Percentiles rank a stretch among this genome's conserved stretches.
Conservation (phyloP, 257 asterid genomes). For the Gentiana straminea region DNA sequence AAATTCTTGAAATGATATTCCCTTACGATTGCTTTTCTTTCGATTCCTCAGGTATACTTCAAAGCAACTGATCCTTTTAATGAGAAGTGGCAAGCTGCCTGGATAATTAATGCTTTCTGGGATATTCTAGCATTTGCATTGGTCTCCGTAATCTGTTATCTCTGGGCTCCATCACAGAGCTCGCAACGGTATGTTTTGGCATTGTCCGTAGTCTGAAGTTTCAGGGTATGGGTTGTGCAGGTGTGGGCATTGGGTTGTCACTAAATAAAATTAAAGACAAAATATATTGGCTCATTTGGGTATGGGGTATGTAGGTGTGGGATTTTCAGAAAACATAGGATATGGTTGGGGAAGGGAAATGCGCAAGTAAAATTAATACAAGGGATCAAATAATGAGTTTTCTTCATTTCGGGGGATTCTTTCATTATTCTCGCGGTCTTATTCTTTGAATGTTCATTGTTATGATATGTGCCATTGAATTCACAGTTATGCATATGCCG, state of each 20-base stretch:
- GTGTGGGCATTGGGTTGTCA: no score
- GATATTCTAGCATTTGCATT: constrained; percentile 72
- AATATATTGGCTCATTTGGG: no score
- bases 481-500: constrained; percentile 82
- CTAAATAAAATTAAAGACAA: no score
- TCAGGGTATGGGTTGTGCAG: no score
- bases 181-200: constrained; percentile 61
- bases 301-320: no score
- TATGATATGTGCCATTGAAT: constrained; percentile 3
- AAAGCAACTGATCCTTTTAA: constrained; percentile 97
- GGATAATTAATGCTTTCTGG: constrained; percentile 98
- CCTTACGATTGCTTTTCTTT: constrained; percentile 13
- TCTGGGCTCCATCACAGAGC: constrained; percentile 95
- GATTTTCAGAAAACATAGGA: no score
- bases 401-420: neutral
- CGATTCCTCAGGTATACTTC: constrained; percentile 61
- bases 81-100: constrained; percentile 93
- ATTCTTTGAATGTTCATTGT: neutral
- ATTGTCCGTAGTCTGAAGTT: neutral
- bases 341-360: no score
- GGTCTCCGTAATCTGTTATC: constrained; percentile 84
- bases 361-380: neutral
- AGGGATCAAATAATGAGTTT: neutral
- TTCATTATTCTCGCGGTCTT: neutral
- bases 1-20: neutral